These are phyloP conservation scores for Scedosporium minutisporum DNA, from an alignment of 2,329 filamentous ascomycete species.

Conservation along the genomic window DNA sequence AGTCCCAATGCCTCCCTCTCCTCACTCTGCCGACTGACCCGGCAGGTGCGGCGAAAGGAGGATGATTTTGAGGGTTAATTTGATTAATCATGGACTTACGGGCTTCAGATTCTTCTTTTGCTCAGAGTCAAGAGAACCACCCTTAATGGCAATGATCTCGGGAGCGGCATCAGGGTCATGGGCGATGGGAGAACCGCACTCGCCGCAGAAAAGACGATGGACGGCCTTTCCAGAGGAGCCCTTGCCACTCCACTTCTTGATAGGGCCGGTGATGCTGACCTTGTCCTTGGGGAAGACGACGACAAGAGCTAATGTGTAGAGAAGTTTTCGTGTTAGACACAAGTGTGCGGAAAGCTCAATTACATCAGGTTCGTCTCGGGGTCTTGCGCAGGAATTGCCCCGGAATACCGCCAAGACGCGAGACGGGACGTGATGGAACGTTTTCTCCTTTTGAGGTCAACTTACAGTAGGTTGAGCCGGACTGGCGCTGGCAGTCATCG, in stretches of 20 bases:
- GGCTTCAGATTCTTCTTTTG: slow-evolving; percentile 61
- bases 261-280: slow-evolving; percentile 51
- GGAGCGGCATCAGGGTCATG: slow-evolving; percentile 64
- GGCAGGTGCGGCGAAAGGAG: not conserved
- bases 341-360: not conserved
- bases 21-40: too few relatives aligned
- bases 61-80: not conserved
- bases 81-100: slow-evolving; percentile 25
- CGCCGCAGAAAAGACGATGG: slow-evolving; percentile 59
- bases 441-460: slow-evolving; percentile 2
- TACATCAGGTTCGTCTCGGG: not conserved
- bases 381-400: too few relatives aligned
- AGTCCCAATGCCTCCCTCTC: too few relatives aligned
- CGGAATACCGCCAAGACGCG: too few relatives aligned
- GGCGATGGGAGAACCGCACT: slow-evolving; percentile 60
- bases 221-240: slow-evolving; percentile 53
- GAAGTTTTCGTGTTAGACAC: not conserved
- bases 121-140: slow-evolving; percentile 51
- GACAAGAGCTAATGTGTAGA: slow-evolving; percentile 43
- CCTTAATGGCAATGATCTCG: slow-evolving; percentile 61
- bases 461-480: slow-evolving; percentile 58
- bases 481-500: slow-evolving; percentile 64
- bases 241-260: slow-evolving; percentile 53
- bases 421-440: too few relatives aligned
- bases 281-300: slow-evolving; percentile 57